Evolutionary conservation across 306 rosid genomes (phyloP).

Genomic region (barrel medic (Medicago truncatula)): MtrunA17r5.0-ANR NC_053044.1:38956501-38957000

Average conservation of each 20-base stretch:
- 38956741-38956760: conserved; percentile 62
- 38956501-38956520: conserved; percentile 66
- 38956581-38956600: conserved; percentile 76
- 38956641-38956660: no score
- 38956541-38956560: conserved; percentile 94
- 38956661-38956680: no score
- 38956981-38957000: conserved; percentile 71
- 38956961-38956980: conserved; percentile 68
- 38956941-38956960: conserved; percentile 13
- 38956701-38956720: neutral
- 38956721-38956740: neutral
- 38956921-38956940: neutral
- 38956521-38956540: conserved; percentile 75
- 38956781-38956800: conserved; percentile 83
- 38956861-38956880: conserved; percentile 71
- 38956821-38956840: conserved; percentile 94
- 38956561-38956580: conserved; percentile 89
- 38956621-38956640: neutral
- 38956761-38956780: conserved; percentile 78
- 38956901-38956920: neutral
- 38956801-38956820: conserved; percentile 83
- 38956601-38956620: conserved; percentile 6
- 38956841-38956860: conserved; percentile 92
- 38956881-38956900: conserved; percentile 36
- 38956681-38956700: neutral